Base-by-base conservation (phyloP, 1,139 yeast genomes). In the Nadsonia starkeyi-henricii region DNA sequence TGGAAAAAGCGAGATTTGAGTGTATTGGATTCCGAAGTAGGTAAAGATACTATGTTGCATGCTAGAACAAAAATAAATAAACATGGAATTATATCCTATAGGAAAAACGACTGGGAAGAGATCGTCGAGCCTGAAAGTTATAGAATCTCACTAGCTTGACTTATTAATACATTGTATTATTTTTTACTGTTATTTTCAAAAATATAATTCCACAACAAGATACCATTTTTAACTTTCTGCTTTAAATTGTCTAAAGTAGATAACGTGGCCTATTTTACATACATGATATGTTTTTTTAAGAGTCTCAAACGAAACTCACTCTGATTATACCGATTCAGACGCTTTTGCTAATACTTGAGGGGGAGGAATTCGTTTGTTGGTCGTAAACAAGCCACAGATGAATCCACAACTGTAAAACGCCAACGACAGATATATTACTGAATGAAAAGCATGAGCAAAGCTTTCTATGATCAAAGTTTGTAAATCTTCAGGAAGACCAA, bases 371-470 rank as follows among this genome's bases (percentile, higher is more conserved):
- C 53, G 48, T 51, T 52, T 49, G 47, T 57, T 58, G 19, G 58
- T 58, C 45, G 53, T 55, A 47, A 54, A 52, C 26, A 55, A 18
- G 20, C 52, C 42, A 21, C 45, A 36, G 2, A 57, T 42, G 36
- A 56, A 51, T 2, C 53, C 53, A 19, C 51, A 50, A 3, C 52
- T 26, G n/a, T 49, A 46, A 28, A 54, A 45, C 2, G 54, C 61
- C 43, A 58, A 33, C 2, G 56, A 54, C 21, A 54, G 50, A 47
- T 57, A 59, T 54, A 55, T 54, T 42, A 54, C 57, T 17, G 51
- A 47, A 20, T 51, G 52, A 54, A 55, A 59, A 3, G 55, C 62
- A 15, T 45, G 23, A 4, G 58, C 60, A 46, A 54, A 59, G 4
- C 57, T 53, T 2, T 52, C 49, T 30, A 58, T 51, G 19, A 57